Conservation (phyloP, 139 green algal genomes). For the Tetradesmus obliquus region DNA sequence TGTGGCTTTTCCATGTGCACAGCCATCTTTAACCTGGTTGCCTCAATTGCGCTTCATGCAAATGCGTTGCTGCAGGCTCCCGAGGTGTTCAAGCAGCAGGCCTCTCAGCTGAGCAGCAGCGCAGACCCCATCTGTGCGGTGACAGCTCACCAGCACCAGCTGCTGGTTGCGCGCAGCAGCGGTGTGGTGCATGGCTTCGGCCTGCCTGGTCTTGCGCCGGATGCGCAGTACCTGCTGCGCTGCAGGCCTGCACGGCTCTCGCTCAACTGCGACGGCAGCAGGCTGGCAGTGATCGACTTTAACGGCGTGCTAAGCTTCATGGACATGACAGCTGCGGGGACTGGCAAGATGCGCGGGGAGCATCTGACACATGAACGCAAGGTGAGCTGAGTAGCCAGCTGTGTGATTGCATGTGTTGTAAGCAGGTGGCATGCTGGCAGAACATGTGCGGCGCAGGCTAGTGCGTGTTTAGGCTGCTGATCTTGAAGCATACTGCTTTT, state of each 20-base stretch:
- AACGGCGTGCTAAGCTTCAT: conserved; percentile 81
- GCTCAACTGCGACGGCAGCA: conserved; percentile 82
- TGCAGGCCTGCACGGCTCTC: conserved; percentile 65
- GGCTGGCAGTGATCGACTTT: conserved; percentile 82
- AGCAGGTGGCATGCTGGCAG: too few species aligned
- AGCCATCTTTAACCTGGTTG: not conserved
- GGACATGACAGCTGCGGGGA: conserved; percentile 56
- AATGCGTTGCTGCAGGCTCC: conserved; percentile 16
- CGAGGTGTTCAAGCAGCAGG: conserved; percentile 46
- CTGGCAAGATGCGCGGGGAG: conserved; percentile 53
- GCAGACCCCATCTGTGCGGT: conserved; percentile 73
- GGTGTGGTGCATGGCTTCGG: conserved; percentile 75
- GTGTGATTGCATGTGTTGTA: too few species aligned
- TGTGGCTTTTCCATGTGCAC: too few species aligned
- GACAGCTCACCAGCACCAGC: conserved; percentile 58
- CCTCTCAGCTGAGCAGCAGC: conserved; percentile 42
- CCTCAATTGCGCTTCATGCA: not conserved
- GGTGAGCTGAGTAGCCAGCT: conserved; percentile 36
- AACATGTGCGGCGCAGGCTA: too few species aligned
- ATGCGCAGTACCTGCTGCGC: conserved; percentile 68
- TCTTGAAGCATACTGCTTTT: too few species aligned
- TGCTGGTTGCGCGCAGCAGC: conserved; percentile 74
- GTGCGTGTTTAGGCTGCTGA: too few species aligned
- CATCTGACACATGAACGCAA: conserved; percentile 73
- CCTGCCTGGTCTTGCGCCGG: conserved; percentile 63